Evolutionary conservation across 2,329 filamentous ascomycete genomes (phyloP), one percentile per base, ranked within the genome.

Genomic region (Exophiala sideris): DNA sequence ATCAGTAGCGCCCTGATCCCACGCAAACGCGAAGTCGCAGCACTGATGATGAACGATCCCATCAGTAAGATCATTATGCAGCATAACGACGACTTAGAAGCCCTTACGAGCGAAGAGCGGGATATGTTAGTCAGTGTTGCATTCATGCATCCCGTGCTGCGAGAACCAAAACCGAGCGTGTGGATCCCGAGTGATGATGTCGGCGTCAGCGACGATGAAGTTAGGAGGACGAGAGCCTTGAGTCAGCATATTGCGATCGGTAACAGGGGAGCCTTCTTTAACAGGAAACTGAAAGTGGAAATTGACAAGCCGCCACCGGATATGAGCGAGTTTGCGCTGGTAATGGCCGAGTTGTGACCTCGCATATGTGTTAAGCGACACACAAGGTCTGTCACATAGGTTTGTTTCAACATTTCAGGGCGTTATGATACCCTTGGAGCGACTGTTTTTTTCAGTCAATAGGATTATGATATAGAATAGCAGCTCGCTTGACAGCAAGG

Each of bases 251-350:
- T 65, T 24, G 36, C 51, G 24, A 64, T 65, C 36, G 60, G 58
- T 38, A 63, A 64, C 39, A 45, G 56, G 11, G 64, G 64, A 40
- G 64, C 64, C 11, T 62, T 52, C 34, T 60, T 65, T 46, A 61
- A 61, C 14, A 48, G 42, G 20, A 58, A 47, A 16, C 55, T 62
- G 14, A 68, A 68, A 48, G 63, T 65, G 32, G 52, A 61, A 60
- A 57, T 68, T 42, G 63, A 64, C 34, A 64, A 61, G 56, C 65
- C 64, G 56, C 66, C 67, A 45, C 66, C 66, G 45, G 66, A 68
- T 55, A 65, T 67, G 60, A 60, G 57, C 45, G 58, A 66, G 52
- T 66, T 66, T 58, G 60, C 63, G 21, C 55, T 65, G 42, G 62
- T 66, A 36, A 65, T 66, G 63, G 49, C 59, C 14, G 64, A 64